phyloP scores from a whole-genome alignment of 31 red algal species.

The Bonnemaisonia californica region DNA sequence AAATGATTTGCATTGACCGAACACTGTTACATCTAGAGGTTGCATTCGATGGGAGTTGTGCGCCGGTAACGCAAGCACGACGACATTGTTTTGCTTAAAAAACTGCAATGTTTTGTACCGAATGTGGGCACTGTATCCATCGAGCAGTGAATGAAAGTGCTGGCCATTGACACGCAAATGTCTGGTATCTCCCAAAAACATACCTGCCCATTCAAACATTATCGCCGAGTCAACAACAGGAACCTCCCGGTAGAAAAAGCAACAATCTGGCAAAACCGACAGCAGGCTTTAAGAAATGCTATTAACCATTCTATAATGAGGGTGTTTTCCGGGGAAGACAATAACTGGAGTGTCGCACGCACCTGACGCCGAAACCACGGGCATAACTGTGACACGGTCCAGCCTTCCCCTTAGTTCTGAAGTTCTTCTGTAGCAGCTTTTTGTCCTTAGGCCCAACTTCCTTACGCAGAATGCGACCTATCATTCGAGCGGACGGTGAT shows the following conservation, averaged over 20 bases:
- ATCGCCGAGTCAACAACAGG: background rate
- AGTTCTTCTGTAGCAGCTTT: background rate
- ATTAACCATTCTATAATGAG: background rate
- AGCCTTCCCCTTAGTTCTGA: background rate
- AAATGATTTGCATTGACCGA: background rate
- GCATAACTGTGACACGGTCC: slow-evolving; percentile 8
- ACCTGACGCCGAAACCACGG: background rate
- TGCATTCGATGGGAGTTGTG: slow-evolving; percentile 18
- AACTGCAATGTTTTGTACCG: background rate
- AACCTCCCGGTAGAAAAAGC: background rate
- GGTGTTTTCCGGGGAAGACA: slow-evolving; percentile 7
- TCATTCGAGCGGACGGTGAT: background rate
- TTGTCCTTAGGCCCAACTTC: background rate
- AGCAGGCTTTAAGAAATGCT: background rate
- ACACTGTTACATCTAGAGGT: slow-evolving; percentile 30
- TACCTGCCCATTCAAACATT: slow-evolving; percentile 6
- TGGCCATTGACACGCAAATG: slow-evolving; percentile 2
- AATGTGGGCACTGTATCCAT: slow-evolving; percentile 27
- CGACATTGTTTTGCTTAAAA: background rate
- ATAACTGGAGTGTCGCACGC: background rate
- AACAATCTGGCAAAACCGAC: background rate
- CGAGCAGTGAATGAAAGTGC: slow-evolving; percentile 3
- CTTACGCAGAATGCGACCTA: background rate
- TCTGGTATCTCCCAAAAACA: slow-evolving; percentile 10
- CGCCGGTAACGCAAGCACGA: background rate